Percentiles rank a stretch among this genome's conserved stretches.
Evolutionary conservation across 257 asterid genomes (phyloP).

Genomic region (Solanum peruvianum): DNA sequence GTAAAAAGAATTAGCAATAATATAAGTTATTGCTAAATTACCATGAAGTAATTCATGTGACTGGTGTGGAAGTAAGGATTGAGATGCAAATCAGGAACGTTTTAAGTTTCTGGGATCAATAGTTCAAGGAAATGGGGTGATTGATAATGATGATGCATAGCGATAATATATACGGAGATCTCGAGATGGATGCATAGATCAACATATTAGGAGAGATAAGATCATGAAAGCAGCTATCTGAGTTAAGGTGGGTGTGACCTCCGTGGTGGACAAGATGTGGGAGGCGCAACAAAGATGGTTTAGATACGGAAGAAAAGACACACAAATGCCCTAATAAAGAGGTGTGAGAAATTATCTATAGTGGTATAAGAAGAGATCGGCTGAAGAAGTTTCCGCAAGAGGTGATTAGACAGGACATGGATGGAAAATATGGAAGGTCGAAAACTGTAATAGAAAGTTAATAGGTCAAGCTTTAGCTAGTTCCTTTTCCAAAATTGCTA

Average conservation of each 20-base stretch:
- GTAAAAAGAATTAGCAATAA: not conserved
- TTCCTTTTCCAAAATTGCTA: not conserved
- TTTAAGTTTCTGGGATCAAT: not conserved
- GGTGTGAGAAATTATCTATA: not conserved
- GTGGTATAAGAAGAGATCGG: not conserved
- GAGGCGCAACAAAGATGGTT: not conserved
- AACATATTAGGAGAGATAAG: not conserved
- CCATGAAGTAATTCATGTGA: not conserved
- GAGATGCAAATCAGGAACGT: not conserved
- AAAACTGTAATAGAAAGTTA: not conserved
- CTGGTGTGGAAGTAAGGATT: not conserved
- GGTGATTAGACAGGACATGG: not conserved
- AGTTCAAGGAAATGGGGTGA: no score
- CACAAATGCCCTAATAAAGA: not conserved
- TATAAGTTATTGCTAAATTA: not conserved
- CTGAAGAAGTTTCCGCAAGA: not conserved
- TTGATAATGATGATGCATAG: not conserved
- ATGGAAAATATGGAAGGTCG: not conserved
- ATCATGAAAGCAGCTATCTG: not conserved
- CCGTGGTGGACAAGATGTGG: accelerated
- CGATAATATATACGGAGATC: not conserved
- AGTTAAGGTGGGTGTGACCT: not conserved
- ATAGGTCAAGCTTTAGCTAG: not conserved
- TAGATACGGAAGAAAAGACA: not conserved
- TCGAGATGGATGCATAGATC: not conserved